phyloP scores from a whole-genome alignment of 768 basidiomycete species.

The Termitomyces sp. region DNA sequence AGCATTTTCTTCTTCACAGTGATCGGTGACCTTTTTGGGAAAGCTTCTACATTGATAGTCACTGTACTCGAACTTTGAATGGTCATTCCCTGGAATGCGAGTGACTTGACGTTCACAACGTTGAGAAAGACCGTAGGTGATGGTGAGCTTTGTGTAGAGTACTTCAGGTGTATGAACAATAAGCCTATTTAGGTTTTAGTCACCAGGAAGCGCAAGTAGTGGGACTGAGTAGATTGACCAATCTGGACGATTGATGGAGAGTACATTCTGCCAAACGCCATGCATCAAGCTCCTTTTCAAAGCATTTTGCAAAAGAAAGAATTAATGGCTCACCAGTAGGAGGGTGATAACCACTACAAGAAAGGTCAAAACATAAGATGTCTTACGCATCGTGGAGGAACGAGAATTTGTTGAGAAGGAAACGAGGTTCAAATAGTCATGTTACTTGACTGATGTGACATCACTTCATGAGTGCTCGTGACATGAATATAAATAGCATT shows the following conservation, averaged over 20 bases:
- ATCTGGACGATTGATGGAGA: constrained; percentile 52
- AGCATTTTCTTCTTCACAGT: constrained; percentile 46
- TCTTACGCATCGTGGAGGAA: constrained; percentile 49
- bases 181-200: constrained; percentile 28
- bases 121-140: constrained; percentile 53
- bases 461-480: not conserved
- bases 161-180: constrained; percentile 37
- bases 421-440: not conserved
- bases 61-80: constrained; percentile 42
- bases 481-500: not conserved
- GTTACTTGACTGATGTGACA: constrained; percentile 1
- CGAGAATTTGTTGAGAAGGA: not conserved
- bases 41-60: constrained; percentile 61
- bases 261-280: constrained; percentile 39
- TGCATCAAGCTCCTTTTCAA: not conserved
- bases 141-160: constrained; percentile 39
- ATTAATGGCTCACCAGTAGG: constrained; percentile 37
- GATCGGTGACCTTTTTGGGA: constrained; percentile 45
- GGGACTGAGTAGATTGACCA: constrained; percentile 38
- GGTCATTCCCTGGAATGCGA: constrained; percentile 40
- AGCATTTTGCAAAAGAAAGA: not conserved
- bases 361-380: constrained; percentile 62
- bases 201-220: constrained; percentile 1
- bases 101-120: constrained; percentile 51
- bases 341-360: constrained; percentile 45